Conservation (phyloP, 2,329 filamentous ascomycete species). For the Tothia fuscella region DNA sequence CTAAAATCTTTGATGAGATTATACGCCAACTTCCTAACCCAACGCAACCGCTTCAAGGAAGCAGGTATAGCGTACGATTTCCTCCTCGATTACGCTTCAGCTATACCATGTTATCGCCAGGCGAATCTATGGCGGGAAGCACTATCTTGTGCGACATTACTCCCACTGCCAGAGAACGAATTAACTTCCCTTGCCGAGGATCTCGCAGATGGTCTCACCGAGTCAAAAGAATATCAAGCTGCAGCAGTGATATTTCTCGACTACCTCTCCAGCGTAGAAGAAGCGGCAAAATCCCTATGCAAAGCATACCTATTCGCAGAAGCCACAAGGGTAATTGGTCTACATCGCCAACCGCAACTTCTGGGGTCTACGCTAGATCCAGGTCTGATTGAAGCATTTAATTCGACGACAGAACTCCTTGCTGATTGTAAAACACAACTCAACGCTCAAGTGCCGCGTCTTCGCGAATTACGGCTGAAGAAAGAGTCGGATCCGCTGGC, state of each 20-base stretch:
- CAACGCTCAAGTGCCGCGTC: slow-evolving; percentile 70
- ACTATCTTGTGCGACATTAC: slow-evolving; percentile 63
- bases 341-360: slow-evolving; percentile 48
- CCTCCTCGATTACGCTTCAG: slow-evolving; percentile 58
- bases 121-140: slow-evolving; percentile 88
- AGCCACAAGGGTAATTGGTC: slow-evolving; percentile 65
- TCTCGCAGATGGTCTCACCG: slow-evolving; percentile 67
- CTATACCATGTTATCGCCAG: slow-evolving; percentile 71
- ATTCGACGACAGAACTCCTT: slow-evolving; percentile 76
- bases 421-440: slow-evolving; percentile 87
- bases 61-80: slow-evolving; percentile 88
- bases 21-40: slow-evolving; percentile 68
- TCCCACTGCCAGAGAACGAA: slow-evolving; percentile 47
- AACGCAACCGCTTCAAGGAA: slow-evolving; percentile 66
- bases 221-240: slow-evolving; percentile 71
- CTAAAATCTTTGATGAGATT: slow-evolving; percentile 59
- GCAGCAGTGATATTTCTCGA: slow-evolving; percentile 74
- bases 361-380: slow-evolving; percentile 60
- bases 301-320: slow-evolving; percentile 79
- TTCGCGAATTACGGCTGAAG: slow-evolving; percentile 68
- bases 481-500: slow-evolving; percentile 76
- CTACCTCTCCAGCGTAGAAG: slow-evolving; percentile 60
- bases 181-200: slow-evolving; percentile 57
- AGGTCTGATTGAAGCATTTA: slow-evolving; percentile 69
- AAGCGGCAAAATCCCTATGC: slow-evolving; percentile 67